Evolutionary conservation across 2,329 filamentous ascomycete species (phyloP).

Genomic region (Huntiella savannae): DNA sequence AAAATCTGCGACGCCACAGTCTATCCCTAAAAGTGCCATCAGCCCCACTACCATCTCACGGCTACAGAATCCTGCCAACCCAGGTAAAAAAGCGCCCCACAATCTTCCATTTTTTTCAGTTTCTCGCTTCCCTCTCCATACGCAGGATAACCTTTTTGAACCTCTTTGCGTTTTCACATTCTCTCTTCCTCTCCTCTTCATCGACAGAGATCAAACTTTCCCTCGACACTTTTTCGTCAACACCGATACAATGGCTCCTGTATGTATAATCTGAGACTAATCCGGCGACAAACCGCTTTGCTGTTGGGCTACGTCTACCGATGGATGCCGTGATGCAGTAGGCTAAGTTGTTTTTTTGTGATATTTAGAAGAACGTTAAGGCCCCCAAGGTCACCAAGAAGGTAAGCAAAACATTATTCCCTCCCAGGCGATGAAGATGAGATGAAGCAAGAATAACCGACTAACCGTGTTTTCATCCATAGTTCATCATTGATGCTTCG

Average conservation of each 20-base stretch:
- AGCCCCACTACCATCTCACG: background rate
- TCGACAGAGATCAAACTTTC: conserved; percentile 8
- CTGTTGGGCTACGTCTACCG: conserved; percentile 52
- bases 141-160: conserved; percentile 61
- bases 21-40: conserved; percentile 4
- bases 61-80: background rate
- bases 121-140: conserved; percentile 20
- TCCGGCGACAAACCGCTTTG: conserved; percentile 49
- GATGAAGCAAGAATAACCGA: background rate
- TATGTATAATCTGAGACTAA: conserved; percentile 40
- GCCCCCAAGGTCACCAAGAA: conserved; percentile 65
- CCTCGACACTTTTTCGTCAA: conserved; percentile 12
- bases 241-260: conserved; percentile 57
- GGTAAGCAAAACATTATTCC: conserved; percentile 27
- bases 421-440: conserved; percentile 10
- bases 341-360: conserved; percentile 52
- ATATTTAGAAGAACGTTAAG: conserved; percentile 50
- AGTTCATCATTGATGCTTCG: conserved; percentile 99
- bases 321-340: conserved; percentile 59
- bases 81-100: background rate
- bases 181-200: background rate
- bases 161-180: conserved; percentile 35
- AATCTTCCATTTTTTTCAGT: background rate
- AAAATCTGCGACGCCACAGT: background rate
- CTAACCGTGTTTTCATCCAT: conserved; percentile 7